These are phyloP conservation scores for Clavispora carvajalis DNA, from an alignment of 805 yeast species.

Conservation along the genomic window DNA sequence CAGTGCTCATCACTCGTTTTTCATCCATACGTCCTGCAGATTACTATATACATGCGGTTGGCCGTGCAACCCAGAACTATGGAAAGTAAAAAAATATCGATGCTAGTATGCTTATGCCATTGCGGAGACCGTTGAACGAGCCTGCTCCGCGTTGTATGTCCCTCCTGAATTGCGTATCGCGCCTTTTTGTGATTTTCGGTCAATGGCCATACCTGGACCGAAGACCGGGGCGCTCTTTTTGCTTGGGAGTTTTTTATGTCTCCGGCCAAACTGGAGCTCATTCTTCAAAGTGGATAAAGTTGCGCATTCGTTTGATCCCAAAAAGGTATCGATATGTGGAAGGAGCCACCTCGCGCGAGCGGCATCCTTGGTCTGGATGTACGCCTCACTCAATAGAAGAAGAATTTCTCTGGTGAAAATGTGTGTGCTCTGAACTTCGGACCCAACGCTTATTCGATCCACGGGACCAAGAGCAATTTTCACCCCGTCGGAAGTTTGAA, in stretches of 20 bases:
- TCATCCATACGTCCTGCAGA: constrained; percentile 1
- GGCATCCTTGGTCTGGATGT: constrained; percentile 4
- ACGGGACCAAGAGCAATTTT: neutral
- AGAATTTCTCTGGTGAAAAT: constrained; percentile 9
- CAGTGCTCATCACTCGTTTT: constrained; percentile 2
- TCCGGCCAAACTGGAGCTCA: neutral
- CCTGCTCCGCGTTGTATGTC: neutral
- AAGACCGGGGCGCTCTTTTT: neutral
- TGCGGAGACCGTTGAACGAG: neutral
- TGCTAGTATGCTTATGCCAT: too few relatives aligned
- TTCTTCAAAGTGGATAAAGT: neutral
- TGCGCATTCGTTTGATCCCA: neutral
- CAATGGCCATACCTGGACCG: neutral
- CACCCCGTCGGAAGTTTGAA: constrained; percentile 6
- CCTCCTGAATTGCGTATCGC: neutral
- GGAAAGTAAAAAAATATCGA: neutral
- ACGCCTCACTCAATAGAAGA: constrained; percentile 7
- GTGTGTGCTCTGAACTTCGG: neutral
- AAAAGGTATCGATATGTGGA: neutral
- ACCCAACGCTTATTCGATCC: neutral
- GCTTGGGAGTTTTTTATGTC: neutral
- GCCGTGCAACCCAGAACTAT: neutral
- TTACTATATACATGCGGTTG: constrained; percentile 1
- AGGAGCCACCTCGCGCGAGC: constrained; percentile 13
- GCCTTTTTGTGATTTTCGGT: neutral